Conservation (phyloP, 164 flowering plant species). For the Piper betle region DNA sequence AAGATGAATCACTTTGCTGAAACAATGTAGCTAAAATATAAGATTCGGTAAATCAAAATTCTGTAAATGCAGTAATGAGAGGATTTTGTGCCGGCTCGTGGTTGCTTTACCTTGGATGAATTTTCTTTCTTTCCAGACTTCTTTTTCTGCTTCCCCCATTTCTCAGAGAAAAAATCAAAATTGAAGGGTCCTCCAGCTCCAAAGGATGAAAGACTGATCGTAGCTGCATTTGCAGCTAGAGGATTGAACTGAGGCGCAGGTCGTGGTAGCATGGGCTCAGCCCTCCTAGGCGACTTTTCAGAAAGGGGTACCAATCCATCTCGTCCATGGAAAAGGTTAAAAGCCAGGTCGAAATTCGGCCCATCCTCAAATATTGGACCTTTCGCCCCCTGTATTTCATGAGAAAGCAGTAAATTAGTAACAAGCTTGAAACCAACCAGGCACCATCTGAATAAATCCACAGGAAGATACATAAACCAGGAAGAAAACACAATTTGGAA, state of each 20-base stretch:
- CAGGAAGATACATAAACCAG: not conserved
- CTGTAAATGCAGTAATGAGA: not conserved
- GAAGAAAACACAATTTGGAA: not conserved
- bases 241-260: slow-evolving; percentile 52
- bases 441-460: not conserved
- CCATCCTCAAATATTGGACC: slow-evolving; percentile 92
- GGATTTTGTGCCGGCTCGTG: not conserved
- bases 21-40: not conserved
- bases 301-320: slow-evolving; percentile 75
- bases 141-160: slow-evolving; percentile 39
- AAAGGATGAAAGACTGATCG: slow-evolving; percentile 62
- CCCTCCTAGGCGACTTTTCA: slow-evolving; percentile 16
- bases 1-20: slow-evolving; percentile 28
- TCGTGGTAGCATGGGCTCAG: slow-evolving; percentile 12
- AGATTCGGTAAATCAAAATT: not conserved
- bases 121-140: slow-evolving; percentile 14
- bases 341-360: slow-evolving; percentile 57
- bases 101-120: too few species aligned
- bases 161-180: slow-evolving; percentile 42
- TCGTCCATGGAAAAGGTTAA: slow-evolving; percentile 63
- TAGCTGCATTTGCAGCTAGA: slow-evolving; percentile 57
- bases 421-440: too few species aligned
- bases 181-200: slow-evolving; percentile 71
- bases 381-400: slow-evolving; percentile 37
- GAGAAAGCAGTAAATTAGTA: not conserved